Base-by-base conservation (phyloP, 2,329 filamentous ascomycete species). In the Penicillium psychrosexuale region DNA sequence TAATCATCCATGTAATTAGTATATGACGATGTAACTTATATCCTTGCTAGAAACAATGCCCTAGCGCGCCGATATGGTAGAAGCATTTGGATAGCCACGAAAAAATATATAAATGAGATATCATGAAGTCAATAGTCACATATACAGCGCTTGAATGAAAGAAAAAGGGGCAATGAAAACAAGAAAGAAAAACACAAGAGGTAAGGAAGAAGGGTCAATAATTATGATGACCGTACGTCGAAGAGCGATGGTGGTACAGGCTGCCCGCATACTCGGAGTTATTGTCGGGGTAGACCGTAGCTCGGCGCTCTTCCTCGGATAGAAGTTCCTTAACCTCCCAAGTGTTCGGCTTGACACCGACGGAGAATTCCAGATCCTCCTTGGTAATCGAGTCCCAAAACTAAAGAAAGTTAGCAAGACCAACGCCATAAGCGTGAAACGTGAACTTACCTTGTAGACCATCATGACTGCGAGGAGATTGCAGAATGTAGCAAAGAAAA, bases 341-440 rank as follows among this genome's bases (percentile, higher is more conserved):
- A 73, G 94, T 97, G 78, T 96, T 95, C 76, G 90, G 89, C 73
- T 93, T 90, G 56, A 91, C 91, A 61, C 93, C 93, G 47, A 99
- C 94, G 3, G 91, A 96, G 76, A 99, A 99, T 72, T 99, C 94
- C 62, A 99, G 87, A 73, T 99, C 94, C 77, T 99, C 94, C 70
- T 90, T 91, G 22, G 94, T 99, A 74, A 99, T 99, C 15, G 92
- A 97, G 71, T 99, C 94, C 94, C 94, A 99, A 80, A 96, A 99
- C 91, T 94, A 64, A 51, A 43, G 17, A n/a, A 55, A 40, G 61
- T 77, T 67, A 76, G 71, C 15, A 38, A 36, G n/a, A 28, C 8
- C 5, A n/a, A 24, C n/a, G 12, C 7, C 1, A n/a, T 3, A 46
- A 36, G 1, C 13, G 12, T 31, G 22, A 30, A 31, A 34, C 47